phyloP scores from a whole-genome alignment of 768 basidiomycete species.

The Nidularia pulvinata region DNA sequence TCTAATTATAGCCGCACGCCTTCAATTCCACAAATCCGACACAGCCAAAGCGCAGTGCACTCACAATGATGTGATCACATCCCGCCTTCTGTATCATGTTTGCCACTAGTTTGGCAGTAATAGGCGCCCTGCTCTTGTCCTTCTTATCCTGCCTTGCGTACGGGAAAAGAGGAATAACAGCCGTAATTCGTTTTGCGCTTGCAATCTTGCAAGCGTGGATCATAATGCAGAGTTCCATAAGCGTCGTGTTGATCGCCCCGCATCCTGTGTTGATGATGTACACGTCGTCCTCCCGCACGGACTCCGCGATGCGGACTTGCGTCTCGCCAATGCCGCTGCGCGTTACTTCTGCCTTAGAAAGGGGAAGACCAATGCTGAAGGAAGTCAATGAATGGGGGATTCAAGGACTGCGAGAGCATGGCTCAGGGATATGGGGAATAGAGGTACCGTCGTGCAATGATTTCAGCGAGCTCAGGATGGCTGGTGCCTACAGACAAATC shows the following conservation, averaged over 20 bases:
- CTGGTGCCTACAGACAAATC: constrained; percentile 67
- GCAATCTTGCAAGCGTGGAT: constrained; percentile 99
- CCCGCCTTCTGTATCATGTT: constrained; percentile 95
- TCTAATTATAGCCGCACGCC: constrained; percentile 44
- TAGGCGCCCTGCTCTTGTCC: constrained; percentile 97
- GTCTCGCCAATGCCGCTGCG: constrained; percentile 93
- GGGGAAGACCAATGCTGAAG: constrained; percentile 82
- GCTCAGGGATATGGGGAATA: constrained; percentile 11
- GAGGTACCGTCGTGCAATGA: constrained; percentile 86
- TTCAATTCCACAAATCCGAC: not conserved
- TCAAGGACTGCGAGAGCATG: constrained; percentile 10
- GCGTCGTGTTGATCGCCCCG: constrained; percentile 84
- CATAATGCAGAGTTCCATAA: constrained; percentile 99
- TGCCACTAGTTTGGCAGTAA: constrained; percentile 97
- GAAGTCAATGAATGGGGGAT: constrained; percentile 14
- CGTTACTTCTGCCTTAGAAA: constrained; percentile 87
- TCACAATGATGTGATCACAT: constrained; percentile 95
- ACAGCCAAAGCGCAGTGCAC: constrained; percentile 26
- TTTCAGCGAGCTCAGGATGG: constrained; percentile 94
- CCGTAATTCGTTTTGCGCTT: constrained; percentile 97
- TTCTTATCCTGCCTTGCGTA: constrained; percentile 99
- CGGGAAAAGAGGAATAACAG: constrained; percentile 97
- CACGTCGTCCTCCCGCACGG: constrained; percentile 97
- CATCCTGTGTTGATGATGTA: constrained; percentile 97
- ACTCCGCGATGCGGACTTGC: constrained; percentile 89